Conservation (phyloP, 2,329 filamentous ascomycete species). For the Fulvia fulva region DNA sequence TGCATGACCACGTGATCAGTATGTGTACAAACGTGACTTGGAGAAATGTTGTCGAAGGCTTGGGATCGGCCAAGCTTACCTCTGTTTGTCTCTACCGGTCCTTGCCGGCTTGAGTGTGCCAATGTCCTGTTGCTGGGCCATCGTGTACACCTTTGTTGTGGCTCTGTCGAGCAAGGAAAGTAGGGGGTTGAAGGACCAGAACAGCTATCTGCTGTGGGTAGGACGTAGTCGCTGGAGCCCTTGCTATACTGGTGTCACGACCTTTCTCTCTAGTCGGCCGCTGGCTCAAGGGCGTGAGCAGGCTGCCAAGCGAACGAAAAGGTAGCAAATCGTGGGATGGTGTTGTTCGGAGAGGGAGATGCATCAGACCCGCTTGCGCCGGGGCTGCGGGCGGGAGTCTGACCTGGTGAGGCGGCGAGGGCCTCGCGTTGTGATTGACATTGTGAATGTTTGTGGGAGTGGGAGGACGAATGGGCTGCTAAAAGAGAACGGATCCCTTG, state of each 20-base stretch:
- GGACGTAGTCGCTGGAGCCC: background rate
- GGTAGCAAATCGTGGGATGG: conserved; percentile 29
- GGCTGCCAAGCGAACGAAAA: conserved; percentile 15
- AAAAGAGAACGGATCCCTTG: conserved; percentile 7
- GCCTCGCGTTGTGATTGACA: conserved; percentile 29
- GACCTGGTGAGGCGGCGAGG: conserved; percentile 39
- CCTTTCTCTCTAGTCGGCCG: background rate
- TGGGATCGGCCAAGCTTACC: conserved; percentile 33
- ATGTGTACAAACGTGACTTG: background rate
- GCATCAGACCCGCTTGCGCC: conserved; percentile 49
- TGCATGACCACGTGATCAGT: conserved; percentile 38
- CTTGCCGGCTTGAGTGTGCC: conserved; percentile 60
- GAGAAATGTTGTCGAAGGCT: background rate
- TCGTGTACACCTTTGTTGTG: conserved; percentile 24
- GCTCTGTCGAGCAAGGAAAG: conserved; percentile 18
- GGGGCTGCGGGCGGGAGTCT: conserved; percentile 45
- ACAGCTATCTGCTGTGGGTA: background rate
- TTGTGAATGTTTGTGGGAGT: conserved; percentile 21
- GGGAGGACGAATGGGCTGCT: background rate
- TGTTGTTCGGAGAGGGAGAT: conserved; percentile 7
- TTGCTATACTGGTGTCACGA: conserved; percentile 16
- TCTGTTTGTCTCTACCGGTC: conserved; percentile 73
- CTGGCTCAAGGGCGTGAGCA: conserved; percentile 11
- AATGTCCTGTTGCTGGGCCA: conserved; percentile 42
- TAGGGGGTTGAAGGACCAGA: conserved; percentile 15